Evolutionary conservation across 306 rosid genomes (phyloP).

Genomic region (Argentina anserina): DNA sequence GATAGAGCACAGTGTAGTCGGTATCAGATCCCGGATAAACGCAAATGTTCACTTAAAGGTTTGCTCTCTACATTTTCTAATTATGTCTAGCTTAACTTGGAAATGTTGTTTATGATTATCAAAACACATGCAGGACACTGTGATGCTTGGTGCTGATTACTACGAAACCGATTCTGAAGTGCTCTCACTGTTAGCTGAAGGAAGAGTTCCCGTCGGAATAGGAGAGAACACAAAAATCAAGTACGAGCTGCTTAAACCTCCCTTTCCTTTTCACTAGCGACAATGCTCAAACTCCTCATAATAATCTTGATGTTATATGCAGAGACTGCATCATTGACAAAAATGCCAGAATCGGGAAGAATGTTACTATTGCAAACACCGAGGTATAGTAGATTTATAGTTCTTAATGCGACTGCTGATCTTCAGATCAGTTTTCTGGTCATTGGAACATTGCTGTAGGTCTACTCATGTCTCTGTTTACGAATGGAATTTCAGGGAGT

Average conservation of each 20-base stretch:
- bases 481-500: conserved; percentile 56
- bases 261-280: neutral
- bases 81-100: neutral
- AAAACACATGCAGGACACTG: conserved; percentile 64
- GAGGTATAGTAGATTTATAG: conserved; percentile 40
- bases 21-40: conserved; percentile 83
- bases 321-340: conserved; percentile 92
- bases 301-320: conserved; percentile 28
- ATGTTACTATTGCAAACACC: conserved; percentile 65
- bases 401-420: neutral
- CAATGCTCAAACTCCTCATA: neutral
- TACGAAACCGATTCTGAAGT: conserved; percentile 72
- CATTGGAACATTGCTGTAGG: neutral
- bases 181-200: conserved; percentile 62
- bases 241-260: conserved; percentile 32
- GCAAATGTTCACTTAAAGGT: conserved; percentile 84
- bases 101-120: neutral
- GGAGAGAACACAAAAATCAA: conserved; percentile 85
- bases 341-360: conserved; percentile 86
- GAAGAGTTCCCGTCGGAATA: conserved; percentile 85
- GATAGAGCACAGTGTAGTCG: conserved; percentile 90
- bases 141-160: conserved; percentile 95
- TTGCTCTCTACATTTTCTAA: conserved; percentile 12
- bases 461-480: neutral
- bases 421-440: neutral